Conservation (phyloP, 371 early-diverging fungal genomes). For the Chytridium lagenaria region DNA sequence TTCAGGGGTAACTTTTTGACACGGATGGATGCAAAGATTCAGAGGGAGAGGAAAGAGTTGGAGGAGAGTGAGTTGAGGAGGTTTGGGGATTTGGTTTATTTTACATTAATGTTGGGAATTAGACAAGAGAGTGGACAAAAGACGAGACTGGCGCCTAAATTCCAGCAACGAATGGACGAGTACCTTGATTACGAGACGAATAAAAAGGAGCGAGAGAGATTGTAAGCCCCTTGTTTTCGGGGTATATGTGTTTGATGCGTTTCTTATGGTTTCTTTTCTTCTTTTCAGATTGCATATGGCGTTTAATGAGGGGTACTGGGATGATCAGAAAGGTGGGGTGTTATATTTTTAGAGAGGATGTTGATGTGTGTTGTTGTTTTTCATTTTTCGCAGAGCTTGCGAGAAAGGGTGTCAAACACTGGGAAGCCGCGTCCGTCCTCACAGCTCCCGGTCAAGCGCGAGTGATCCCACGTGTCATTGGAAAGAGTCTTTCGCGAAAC, state of each 20-base stretch:
- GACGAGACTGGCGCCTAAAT: slow-evolving; percentile 24
- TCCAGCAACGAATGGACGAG: slow-evolving; percentile 38
- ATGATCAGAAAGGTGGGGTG: slow-evolving; percentile 65
- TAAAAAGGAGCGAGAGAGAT: slow-evolving; percentile 59
- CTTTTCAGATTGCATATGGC: slow-evolving; percentile 59
- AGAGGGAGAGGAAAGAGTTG: slow-evolving; percentile 35
- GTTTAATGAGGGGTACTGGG: slow-evolving; percentile 69
- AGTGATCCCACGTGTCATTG: slow-evolving; percentile 74
- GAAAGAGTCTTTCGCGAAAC: slow-evolving; percentile 59
- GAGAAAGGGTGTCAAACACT: slow-evolving; percentile 70
- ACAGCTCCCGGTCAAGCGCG: too few species aligned
- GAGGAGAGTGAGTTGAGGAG: slow-evolving; percentile 34
- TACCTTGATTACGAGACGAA: slow-evolving; percentile 46
- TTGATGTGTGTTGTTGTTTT: slow-evolving; percentile 1
- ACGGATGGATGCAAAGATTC: slow-evolving; percentile 35
- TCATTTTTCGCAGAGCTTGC: slow-evolving; percentile 60
- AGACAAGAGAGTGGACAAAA: slow-evolving; percentile 1
- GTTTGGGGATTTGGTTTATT: not conserved
- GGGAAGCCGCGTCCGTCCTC: slow-evolving; percentile 63
- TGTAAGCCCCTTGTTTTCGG: slow-evolving; percentile 52
- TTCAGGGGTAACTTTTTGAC: slow-evolving; percentile 34
- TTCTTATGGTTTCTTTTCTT: slow-evolving; percentile 12
- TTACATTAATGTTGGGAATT: not conserved
- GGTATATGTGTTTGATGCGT: not conserved
- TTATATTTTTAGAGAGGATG: not conserved